Base-by-base conservation (phyloP, 768 basidiomycete genomes). In the Lentinula lateritia region DNA sequence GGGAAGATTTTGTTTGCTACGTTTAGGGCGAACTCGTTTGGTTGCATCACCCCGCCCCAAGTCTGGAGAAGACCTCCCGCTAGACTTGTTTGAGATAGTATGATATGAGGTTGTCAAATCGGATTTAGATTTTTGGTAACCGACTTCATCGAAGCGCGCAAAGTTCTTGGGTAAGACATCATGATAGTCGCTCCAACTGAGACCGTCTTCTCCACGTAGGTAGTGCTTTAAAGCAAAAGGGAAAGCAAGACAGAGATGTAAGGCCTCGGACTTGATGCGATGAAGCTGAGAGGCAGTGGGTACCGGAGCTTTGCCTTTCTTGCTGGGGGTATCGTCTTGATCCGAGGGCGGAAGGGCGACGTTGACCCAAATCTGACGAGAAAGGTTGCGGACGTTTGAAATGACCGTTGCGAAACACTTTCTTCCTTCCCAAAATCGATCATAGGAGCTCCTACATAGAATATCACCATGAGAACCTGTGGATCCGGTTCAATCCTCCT, bases 391-490 rank as follows among this genome's bases (percentile, higher is more conserved):
- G 58, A 86, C 84, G 68, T 88, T 86, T 13, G 92, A 82, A 10
- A 82, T 84, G 60, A 95, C 71, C 7, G 83, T 67, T 0, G 88
- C 86, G 68, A 95, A 95, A 46, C 86, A 84, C 72, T 91, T 96
- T 65, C 95, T 80, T 52, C 94, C 95, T 76, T 95, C 93, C 81
- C 87, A 92, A 67, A 87, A 93, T 38, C 91, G 86, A 67, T 93
- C 90, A 66, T 93, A 94, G 7, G 90, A 92, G 23, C 90, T 93
- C 56, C 88, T 92, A 57, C 18, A 41, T 54, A 46, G 18, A 62
- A 38, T 36, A 54, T 50, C 7, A 9, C 20, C 41, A 45, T 38
- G 18, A 23, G 38, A 23, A 32, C 6, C 7, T 42, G 39, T 23
- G 1, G 1, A 6, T 16, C 5, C 10, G 12, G 12, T 16, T 42